Conservation (phyloP, 164 flowering plant genomes). For the Vitis riparia region DNA sequence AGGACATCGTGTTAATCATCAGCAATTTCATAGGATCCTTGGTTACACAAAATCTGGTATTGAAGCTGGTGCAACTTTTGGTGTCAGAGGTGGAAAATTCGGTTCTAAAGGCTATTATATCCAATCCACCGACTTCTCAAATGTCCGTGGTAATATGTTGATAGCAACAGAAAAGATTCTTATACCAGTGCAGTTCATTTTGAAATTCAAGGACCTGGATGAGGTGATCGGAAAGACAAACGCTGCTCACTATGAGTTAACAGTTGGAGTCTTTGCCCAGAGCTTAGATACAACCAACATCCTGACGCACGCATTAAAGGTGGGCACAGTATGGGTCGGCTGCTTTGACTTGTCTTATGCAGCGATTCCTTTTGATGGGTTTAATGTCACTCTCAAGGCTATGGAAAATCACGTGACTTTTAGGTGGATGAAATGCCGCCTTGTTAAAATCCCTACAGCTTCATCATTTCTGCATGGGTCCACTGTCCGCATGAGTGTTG, state of each 20-base stretch:
- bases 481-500: too few species aligned
- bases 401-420: too few species aligned
- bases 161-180: constrained; percentile 72
- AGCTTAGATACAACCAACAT: constrained; percentile 60
- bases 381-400: too few species aligned
- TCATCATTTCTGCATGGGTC: too few species aligned
- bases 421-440: too few species aligned
- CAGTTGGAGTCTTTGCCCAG: constrained; percentile 62
- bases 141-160: constrained; percentile 68
- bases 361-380: constrained; percentile 67
- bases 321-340: constrained; percentile 62
- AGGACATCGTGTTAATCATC: constrained; percentile 62
- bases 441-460: too few species aligned
- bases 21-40: constrained; percentile 57
- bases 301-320: constrained; percentile 49
- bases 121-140: constrained; percentile 68
- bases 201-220: constrained; percentile 57
- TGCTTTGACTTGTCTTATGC: constrained; percentile 63
- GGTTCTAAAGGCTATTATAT: too few species aligned
- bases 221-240: constrained; percentile 56
- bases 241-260: constrained; percentile 38
- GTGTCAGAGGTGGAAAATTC: too few species aligned
- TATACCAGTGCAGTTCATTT: constrained; percentile 67
- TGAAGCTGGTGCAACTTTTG: too few species aligned
- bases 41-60: constrained; percentile 40